Percentiles rank a stretch among this genome's conserved stretches.
These are phyloP conservation scores for Leptographium wingfieldii DNA, from an alignment of 2,329 filamentous ascomycete species.

Conservation along the genomic window DNA sequence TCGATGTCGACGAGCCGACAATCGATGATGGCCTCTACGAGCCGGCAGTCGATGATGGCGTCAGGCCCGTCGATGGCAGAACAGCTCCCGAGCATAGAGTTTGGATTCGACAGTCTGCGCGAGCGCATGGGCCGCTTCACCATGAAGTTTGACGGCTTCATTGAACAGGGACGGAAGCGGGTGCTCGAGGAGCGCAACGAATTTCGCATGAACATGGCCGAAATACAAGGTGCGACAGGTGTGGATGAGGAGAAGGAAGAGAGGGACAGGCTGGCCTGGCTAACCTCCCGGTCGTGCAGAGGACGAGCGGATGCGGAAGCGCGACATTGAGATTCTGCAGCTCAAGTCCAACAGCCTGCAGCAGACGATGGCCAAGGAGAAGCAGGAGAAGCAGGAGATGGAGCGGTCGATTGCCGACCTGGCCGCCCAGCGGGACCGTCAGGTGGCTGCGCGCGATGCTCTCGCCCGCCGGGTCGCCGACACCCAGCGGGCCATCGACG, in stretches of 20 bases:
- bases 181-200: constrained; percentile 89
- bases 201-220: constrained; percentile 80
- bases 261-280: not conserved
- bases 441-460: constrained; percentile 41
- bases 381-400: constrained; percentile 66
- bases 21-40: constrained; percentile 43
- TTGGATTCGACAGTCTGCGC: constrained; percentile 90
- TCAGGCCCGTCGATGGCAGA: constrained; percentile 51
- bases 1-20: constrained; percentile 55
- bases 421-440: constrained; percentile 45
- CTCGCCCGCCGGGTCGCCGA: constrained; percentile 51
- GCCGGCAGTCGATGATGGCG: constrained; percentile 40
- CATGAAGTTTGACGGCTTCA: constrained; percentile 80
- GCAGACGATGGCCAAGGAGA: constrained; percentile 64
- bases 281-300: constrained; percentile 36
- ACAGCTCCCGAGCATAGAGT: constrained; percentile 78
- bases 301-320: constrained; percentile 80
- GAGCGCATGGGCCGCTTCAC: constrained; percentile 93
- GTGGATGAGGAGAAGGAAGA: not conserved
- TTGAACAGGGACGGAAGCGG: constrained; percentile 78
- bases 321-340: constrained; percentile 72
- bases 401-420: constrained; percentile 47
- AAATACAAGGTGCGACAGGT: constrained; percentile 59
- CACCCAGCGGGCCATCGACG: constrained; percentile 58
- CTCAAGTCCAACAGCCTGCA: constrained; percentile 59